Conservation (phyloP, 2,329 filamentous ascomycete genomes). For the Alternaria incomplexa region DNA sequence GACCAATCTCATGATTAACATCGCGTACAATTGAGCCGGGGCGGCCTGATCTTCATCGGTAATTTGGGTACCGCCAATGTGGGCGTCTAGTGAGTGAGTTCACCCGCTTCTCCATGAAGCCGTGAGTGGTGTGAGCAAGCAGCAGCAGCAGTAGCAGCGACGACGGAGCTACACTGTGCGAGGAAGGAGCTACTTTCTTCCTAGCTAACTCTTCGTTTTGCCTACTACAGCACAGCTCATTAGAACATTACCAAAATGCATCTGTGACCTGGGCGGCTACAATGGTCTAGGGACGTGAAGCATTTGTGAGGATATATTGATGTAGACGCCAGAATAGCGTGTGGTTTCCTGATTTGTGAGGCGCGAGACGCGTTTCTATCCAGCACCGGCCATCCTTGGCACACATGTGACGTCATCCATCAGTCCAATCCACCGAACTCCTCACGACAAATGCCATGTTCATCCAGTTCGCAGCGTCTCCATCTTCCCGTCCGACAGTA, state of each 20-base stretch:
- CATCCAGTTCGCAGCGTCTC: not conserved
- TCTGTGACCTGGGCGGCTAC: not conserved
- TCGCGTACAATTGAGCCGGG: too few relatives aligned
- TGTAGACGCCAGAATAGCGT: not conserved
- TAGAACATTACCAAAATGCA: not conserved
- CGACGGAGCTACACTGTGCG: not conserved
- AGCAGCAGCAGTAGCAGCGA: too few relatives aligned
- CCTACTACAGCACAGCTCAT: not conserved
- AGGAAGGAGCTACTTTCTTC: too few relatives aligned
- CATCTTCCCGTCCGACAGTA: not conserved
- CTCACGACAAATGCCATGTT: not conserved
- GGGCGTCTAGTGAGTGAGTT: too few relatives aligned
- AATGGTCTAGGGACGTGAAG: not conserved
- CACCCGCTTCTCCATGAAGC: too few relatives aligned
- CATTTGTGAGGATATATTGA: not conserved
- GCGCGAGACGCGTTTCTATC: not conserved
- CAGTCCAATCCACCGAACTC: not conserved
- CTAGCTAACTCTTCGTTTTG: not conserved
- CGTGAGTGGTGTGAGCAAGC: too few relatives aligned
- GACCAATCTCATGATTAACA: too few relatives aligned
- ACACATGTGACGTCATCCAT: not conserved
- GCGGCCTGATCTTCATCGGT: too few relatives aligned
- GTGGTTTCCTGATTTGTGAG: not conserved
- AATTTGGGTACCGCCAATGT: too few relatives aligned
- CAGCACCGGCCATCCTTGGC: not conserved